Conservation (phyloP, 1,284 basidiomycete genomes). For the Anthracocystis setariae region DNA sequence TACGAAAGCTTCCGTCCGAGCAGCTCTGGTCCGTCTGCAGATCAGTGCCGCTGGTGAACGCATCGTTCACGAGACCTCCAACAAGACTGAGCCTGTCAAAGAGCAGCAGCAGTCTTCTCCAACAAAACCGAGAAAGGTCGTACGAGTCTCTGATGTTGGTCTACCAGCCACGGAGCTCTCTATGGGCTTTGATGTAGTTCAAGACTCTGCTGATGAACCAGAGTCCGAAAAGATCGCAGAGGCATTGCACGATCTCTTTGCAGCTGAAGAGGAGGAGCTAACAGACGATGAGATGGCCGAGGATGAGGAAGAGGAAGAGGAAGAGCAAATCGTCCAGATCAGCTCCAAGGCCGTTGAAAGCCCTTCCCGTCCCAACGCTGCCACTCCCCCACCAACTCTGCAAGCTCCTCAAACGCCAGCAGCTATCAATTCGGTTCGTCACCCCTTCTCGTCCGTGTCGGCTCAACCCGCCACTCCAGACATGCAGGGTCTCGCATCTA, state of each 20-base stretch:
- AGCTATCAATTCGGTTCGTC: constrained; percentile 29
- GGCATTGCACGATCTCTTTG: constrained; percentile 41
- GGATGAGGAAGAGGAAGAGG: constrained; percentile 25
- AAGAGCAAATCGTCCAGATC: constrained; percentile 33
- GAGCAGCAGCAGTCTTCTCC: constrained; percentile 18
- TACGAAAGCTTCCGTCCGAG: constrained; percentile 20
- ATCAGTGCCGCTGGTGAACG: constrained; percentile 39
- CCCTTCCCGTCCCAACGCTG: constrained; percentile 5
- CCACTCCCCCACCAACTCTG: not conserved
- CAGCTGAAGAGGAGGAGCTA: constrained; percentile 30
- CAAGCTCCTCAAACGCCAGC: constrained; percentile 24
- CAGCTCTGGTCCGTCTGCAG: constrained; percentile 36
- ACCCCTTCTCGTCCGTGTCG: constrained; percentile 28
- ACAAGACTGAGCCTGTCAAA: not conserved
- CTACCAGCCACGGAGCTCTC: constrained; percentile 37
- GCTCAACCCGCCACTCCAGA: constrained; percentile 28
- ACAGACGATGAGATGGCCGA: constrained; percentile 50
- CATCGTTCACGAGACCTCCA: constrained; percentile 19
- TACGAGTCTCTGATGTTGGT: constrained; percentile 40
- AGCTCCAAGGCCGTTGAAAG: constrained; percentile 13
- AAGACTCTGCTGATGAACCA: constrained; percentile 13
- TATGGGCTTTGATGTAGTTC: constrained; percentile 36
- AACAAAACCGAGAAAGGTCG: constrained; percentile 23
- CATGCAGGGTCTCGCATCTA: constrained; percentile 21
- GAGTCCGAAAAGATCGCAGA: constrained; percentile 24